These are phyloP conservation scores for Allium sativum DNA, from an alignment of 106 monocot species.

Conservation along the genomic window DNA sequence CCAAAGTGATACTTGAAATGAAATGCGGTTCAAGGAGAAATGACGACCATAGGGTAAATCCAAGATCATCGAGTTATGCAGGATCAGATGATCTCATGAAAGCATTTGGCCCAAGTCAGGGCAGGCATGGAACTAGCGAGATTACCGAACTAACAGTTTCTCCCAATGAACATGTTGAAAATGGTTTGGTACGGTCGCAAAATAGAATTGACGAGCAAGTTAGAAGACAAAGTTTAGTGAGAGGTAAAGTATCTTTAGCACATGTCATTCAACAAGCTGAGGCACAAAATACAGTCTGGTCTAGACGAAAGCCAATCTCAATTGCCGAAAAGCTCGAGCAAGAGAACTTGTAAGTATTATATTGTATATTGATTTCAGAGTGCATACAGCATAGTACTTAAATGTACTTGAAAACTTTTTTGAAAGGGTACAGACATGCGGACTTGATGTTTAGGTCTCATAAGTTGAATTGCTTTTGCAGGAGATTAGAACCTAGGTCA, in stretches of 20 bases:
- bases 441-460: neutral
- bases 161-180: constrained; percentile 14
- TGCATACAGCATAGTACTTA: no score
- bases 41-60: constrained; percentile 17
- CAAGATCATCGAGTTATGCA: constrained; percentile 4
- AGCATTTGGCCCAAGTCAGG: constrained; percentile 24
- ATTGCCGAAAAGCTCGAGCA: constrained; percentile 98
- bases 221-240: constrained; percentile 50
- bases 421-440: no score
- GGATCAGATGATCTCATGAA: constrained; percentile 23
- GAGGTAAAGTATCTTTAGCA: constrained; percentile 75
- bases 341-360: constrained; percentile 76
- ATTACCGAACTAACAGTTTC: constrained; percentile 34
- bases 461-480: constrained; percentile 2
- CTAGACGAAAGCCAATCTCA: constrained; percentile 66
- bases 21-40: constrained; percentile 40
- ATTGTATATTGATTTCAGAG: no score
- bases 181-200: constrained; percentile 25
- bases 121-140: constrained; percentile 30
- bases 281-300: constrained; percentile 55
- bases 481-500: constrained; percentile 39
- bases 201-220: constrained; percentile 22
- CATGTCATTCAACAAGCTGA: constrained; percentile 85
- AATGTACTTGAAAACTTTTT: no score
- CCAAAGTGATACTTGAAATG: constrained; percentile 80